Conservation (phyloP, 208 protist genomes). For the Wallacemonas sp. region DNA sequence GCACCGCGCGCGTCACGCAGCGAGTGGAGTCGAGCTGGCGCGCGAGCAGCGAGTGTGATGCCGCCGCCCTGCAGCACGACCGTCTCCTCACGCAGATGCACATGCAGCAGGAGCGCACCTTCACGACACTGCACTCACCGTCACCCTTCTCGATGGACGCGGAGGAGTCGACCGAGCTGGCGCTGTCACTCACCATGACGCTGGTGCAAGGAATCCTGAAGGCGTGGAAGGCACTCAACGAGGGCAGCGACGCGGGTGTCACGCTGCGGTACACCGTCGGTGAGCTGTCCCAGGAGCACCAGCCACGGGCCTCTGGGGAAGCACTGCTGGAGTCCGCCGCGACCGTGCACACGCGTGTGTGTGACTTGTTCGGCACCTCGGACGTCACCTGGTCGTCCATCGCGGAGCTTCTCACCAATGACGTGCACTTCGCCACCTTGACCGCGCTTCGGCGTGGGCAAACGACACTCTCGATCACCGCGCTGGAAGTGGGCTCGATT, state of each 20-base stretch:
- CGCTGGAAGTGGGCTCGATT: constrained; percentile 5
- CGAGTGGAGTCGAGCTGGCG: not conserved
- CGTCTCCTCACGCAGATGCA: not conserved
- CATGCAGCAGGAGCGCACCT: constrained; percentile 4
- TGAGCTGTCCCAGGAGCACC: too few species aligned
- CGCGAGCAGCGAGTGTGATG: not conserved
- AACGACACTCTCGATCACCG: not conserved
- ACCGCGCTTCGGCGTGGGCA: not conserved
- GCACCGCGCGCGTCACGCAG: not conserved
- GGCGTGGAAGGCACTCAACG: constrained; percentile 9
- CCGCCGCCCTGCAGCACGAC: constrained; percentile 5
- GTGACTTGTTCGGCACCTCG: not conserved
- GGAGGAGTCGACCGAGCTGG: constrained; percentile 15
- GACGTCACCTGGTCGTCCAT: not conserved
- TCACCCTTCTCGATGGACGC: constrained; percentile 12
- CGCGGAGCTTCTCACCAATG: not conserved
- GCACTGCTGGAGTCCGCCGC: not conserved
- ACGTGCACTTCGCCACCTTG: constrained; percentile 2
- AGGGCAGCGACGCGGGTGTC: constrained; percentile 14
- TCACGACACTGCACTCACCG: constrained; percentile 13
- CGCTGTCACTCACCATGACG: constrained; percentile 13
- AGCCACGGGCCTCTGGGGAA: too few species aligned
- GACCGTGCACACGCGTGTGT: constrained; percentile 6
- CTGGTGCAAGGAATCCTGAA: constrained; percentile 15
- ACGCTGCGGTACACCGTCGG: constrained; percentile 1